Evolutionary conservation across 1,139 yeast genomes (phyloP), one percentile per base, ranked within the genome.

Genomic region (Entelexis paramagnoliae): DNA sequence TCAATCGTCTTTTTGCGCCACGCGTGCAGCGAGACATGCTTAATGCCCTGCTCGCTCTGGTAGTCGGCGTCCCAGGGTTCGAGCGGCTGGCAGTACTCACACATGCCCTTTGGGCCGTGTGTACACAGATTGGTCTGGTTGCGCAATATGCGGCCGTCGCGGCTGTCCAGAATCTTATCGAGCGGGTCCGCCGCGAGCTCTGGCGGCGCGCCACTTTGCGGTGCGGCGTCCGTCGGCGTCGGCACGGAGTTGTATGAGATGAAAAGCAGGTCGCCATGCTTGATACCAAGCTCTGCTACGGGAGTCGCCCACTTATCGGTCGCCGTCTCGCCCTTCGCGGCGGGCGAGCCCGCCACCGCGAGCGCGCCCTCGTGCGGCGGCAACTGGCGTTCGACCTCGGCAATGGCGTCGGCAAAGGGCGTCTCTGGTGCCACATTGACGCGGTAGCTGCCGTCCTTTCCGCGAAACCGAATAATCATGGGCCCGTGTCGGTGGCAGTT

Each of bases 91-190:
- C 98, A 91, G 64, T 88, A 87, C 62, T 91, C 98, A 68, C 98
- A 91, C 98, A 91, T 91, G 3, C 97, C 98, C 61, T 83, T 83
- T 36, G 81, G 89, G 3, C 93, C 87, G 65, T 93, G 98, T 53
- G 82, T 78, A 66, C 98, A 91, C 62, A 88, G 72, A 5, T 68
- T 65, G 7, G 87, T 78, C 56, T 72, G 75, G 32, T 72, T 68
- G 36, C 98, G 75, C 38, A 74, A 68, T 55, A 93, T 87, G 54
- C 83, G 71, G 0, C 98, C 99, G 45, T 78, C 77, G 50, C 77
- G 74, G 46, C 72, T 73, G 50, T 83, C 93, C 40, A 89, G 71
- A n/a, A 65, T 65, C 52, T 76, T 77, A 65, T 93, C 98, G 74
- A 0, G 78, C 71, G 40, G 28, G 24, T 30, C 53, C 38, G n/a